Conservation (phyloP, 805 yeast genomes). For the Starmerella gropengiesseri region DNA sequence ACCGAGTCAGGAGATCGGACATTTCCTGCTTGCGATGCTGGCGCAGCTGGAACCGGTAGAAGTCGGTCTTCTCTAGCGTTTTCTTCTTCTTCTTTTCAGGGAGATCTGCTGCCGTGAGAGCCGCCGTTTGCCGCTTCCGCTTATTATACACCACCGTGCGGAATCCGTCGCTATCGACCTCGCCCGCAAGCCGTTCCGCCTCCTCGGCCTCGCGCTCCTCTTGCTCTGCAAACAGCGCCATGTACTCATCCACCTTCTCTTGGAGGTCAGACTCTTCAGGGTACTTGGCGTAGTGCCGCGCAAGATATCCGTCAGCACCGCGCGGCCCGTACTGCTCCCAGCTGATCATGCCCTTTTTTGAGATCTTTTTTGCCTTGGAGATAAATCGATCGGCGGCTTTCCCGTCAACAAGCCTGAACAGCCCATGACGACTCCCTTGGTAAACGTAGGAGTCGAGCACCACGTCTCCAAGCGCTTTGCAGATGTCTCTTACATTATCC, state of each 20-base stretch:
- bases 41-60: constrained; percentile 91
- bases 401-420: constrained; percentile 65
- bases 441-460: constrained; percentile 28
- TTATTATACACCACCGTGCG: constrained; percentile 81
- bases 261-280: constrained; percentile 43
- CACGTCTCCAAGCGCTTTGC: constrained; percentile 41
- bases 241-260: constrained; percentile 45
- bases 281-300: constrained; percentile 26
- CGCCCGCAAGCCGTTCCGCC: constrained; percentile 30
- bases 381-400: constrained; percentile 55
- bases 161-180: constrained; percentile 90
- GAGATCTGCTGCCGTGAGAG: constrained; percentile 20
- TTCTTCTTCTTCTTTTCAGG: constrained; percentile 38
- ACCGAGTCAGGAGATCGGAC: constrained; percentile 72
- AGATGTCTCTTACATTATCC: constrained; percentile 43
- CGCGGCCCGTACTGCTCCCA: constrained; percentile 35
- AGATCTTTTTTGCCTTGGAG: constrained; percentile 45
- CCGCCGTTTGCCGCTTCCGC: constrained; percentile 64
- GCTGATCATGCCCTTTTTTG: constrained; percentile 21
- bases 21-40: constrained; percentile 87
- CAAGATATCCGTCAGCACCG: constrained; percentile 35
- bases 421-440: constrained; percentile 39
- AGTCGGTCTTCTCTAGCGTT: constrained; percentile 74
- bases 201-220: constrained; percentile 39
- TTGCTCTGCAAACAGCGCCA: constrained; percentile 55